Conservation (phyloP, 345 rosid species). For the Aurinia saxatilis region DNA sequence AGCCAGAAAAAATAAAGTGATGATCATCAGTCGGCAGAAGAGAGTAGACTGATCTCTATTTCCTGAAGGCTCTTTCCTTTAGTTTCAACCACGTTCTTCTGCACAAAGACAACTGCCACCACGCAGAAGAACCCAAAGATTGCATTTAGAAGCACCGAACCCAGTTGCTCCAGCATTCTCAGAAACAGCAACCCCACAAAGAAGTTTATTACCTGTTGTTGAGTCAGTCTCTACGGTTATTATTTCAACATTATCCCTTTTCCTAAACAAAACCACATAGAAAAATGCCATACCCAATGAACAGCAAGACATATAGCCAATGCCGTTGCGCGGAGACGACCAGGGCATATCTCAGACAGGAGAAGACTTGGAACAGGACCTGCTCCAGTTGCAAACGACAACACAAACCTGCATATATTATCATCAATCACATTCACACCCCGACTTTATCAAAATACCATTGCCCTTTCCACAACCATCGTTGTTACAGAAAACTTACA, state of each 20-base stretch:
- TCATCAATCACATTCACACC: neutral
- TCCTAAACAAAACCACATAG: neutral
- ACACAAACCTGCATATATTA: conserved; percentile 64
- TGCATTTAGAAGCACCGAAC: conserved; percentile 57
- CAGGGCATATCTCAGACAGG: conserved; percentile 83
- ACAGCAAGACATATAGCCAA: conserved; percentile 86
- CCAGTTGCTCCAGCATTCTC: conserved; percentile 71
- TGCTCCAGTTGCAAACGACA: conserved; percentile 73
- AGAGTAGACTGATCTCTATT: conserved; percentile 45
- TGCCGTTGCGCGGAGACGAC: conserved; percentile 81
- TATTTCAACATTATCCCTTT: neutral
- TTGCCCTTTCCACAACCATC: neutral
- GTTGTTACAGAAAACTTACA: conserved; percentile 45
- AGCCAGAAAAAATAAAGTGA: neutral
- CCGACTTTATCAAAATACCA: neutral
- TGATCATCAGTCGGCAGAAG: conserved; percentile 10
- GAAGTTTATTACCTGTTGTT: conserved; percentile 78
- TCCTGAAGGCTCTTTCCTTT: conserved; percentile 93
- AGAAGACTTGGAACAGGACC: conserved; percentile 94
- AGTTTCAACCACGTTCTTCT: conserved; percentile 75
- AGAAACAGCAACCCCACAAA: conserved; percentile 80
- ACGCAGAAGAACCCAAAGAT: conserved; percentile 68
- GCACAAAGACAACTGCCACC: conserved; percentile 58
- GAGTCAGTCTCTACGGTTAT: neutral
- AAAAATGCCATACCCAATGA: conserved; percentile 66